Percentiles rank a stretch among this genome's conserved stretches.
These are phyloP conservation scores for Xylaria arbuscula DNA, from an alignment of 2,329 filamentous ascomycete genomes.

Conservation along the genomic window DNA sequence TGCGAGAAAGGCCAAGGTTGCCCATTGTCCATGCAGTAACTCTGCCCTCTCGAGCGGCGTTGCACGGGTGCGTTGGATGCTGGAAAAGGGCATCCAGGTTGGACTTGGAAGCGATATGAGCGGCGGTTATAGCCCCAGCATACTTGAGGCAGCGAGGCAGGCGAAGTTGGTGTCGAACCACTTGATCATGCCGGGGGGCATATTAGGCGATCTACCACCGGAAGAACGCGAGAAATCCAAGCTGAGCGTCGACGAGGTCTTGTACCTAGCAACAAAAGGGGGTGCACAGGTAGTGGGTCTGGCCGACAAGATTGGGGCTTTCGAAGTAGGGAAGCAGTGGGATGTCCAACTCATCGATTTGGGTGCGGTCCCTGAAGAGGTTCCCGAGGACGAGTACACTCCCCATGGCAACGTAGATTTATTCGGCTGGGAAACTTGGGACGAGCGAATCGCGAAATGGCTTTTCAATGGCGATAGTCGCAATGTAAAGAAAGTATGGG, in stretches of 20 bases:
- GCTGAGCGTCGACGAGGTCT: slow-evolving; percentile 83
- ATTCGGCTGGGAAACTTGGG: slow-evolving; percentile 92
- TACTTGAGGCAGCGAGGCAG: slow-evolving; percentile 75
- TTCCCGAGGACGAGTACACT: slow-evolving; percentile 46
- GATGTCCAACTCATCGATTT: slow-evolving; percentile 87
- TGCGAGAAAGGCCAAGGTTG: slow-evolving; percentile 71
- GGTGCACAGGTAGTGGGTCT: slow-evolving; percentile 86
- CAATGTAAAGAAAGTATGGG: slow-evolving; percentile 91
- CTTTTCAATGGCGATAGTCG: slow-evolving; percentile 92
- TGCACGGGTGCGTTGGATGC: slow-evolving; percentile 77
- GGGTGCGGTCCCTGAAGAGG: slow-evolving; percentile 59
- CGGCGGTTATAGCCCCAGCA: slow-evolving; percentile 84
- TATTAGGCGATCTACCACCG: slow-evolving; percentile 25
- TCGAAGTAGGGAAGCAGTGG: slow-evolving; percentile 88
- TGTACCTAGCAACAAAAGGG: slow-evolving; percentile 89
- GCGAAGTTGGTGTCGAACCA: slow-evolving; percentile 82
- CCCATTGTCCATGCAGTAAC: slow-evolving; percentile 91
- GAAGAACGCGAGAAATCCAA: slow-evolving; percentile 64
- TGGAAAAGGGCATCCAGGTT: slow-evolving; percentile 79
- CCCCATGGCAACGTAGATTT: slow-evolving; percentile 79
- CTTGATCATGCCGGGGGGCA: slow-evolving; percentile 65
- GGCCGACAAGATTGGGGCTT: slow-evolving; percentile 76
- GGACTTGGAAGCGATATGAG: slow-evolving; percentile 92
- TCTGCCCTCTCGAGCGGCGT: slow-evolving; percentile 82
- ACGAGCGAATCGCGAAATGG: slow-evolving; percentile 91